A percentile compares a stretch with the other conserved stretches of the same genome.
Conservation (phyloP, 2,329 filamentous ascomycete species). For the Fusarium tuaranense region DNA sequence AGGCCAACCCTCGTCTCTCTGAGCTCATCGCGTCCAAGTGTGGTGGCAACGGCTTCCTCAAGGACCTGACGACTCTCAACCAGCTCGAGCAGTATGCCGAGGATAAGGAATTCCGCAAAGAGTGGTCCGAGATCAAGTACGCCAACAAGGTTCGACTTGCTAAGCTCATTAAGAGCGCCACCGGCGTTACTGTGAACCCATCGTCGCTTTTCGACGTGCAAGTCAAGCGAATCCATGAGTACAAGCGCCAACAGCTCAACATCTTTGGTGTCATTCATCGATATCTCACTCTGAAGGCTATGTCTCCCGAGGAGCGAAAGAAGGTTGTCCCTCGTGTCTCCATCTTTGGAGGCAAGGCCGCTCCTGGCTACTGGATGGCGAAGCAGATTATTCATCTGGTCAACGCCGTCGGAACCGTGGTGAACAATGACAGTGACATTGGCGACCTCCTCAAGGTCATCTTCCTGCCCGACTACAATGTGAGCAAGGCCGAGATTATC, state of each 20-base stretch:
- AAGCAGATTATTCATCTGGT: slow-evolving; percentile 98
- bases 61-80: slow-evolving; percentile 87
- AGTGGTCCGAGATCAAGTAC: slow-evolving; percentile 97
- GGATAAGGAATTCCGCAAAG: slow-evolving; percentile 90
- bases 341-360: slow-evolving; percentile 98
- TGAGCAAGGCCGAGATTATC: slow-evolving; percentile 99
- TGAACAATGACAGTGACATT: slow-evolving; percentile 93
- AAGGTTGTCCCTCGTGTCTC: slow-evolving; percentile 89
- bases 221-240: slow-evolving; percentile 99
- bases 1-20: slow-evolving; percentile 93
- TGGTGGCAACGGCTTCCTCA: slow-evolving; percentile 86
- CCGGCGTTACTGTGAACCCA: slow-evolving; percentile 86
- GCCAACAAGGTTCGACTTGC: slow-evolving; percentile 95
- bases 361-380: slow-evolving; percentile 99
- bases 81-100: slow-evolving; percentile 86
- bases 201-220: slow-evolving; percentile 94
- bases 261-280: slow-evolving; percentile 98
- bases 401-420: slow-evolving; percentile 88
- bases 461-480: slow-evolving; percentile 98
- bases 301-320: slow-evolving; percentile 86
- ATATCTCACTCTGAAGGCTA: slow-evolving; percentile 88
- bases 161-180: slow-evolving; percentile 87
- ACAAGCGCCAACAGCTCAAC: slow-evolving; percentile 99
- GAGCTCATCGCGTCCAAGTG: slow-evolving; percentile 92
- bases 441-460: slow-evolving; percentile 96